Evolutionary conservation across 257 asterid species (phyloP), one percentile per base, ranked within the genome.

Genomic region (Jaltomata sinuosa): DNA sequence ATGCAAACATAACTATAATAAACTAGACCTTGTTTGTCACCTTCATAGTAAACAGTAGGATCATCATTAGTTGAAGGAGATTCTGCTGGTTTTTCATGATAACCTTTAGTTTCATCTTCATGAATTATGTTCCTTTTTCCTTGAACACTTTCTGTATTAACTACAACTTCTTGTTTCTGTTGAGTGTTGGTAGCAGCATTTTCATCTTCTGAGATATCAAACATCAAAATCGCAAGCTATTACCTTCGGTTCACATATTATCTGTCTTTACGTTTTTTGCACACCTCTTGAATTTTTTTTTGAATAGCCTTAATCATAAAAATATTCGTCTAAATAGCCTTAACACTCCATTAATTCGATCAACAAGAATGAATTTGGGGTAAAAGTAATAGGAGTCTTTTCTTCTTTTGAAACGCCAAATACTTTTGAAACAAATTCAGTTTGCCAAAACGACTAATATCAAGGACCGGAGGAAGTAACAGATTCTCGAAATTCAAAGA

Each of bases 1-100:
- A 55, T 50, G 5, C 7, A 22, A 54, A 31, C 19, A 79, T 49
- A 27, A 47, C 69, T 68, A 59, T 29, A 2, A 29, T 29, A 85
- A 53, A 93, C 97, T 57, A 57, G n/a, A 22, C 16, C 94, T 45
- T 86, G 85, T 79, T 86, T 87, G 49, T 12, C 84, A 64, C 83
- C 32, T 77, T 21, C 32, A 5, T 8, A 69, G 25, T 4, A 64
- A 84, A 84, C 85, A 18, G 25, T 40, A 31, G 45, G 76, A 84
- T 31, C 78, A 18, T 55, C 18, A 3, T 79, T 80, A 87, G 22
- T 84, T 79, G 80, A 83, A 65, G 84, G 45, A 31, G 72, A 40
- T 36, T 54, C 87, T 27, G 5, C 72, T 22, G 50, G n/a, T 62
- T 86, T 88, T 65, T 87, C 87, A 72, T 80, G 85, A 82, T 42